A percentile compares a stretch with the other conserved stretches of the same genome.
Conservation (phyloP, 1,284 basidiomycete genomes). For the Sparassis latifolia region DNA sequence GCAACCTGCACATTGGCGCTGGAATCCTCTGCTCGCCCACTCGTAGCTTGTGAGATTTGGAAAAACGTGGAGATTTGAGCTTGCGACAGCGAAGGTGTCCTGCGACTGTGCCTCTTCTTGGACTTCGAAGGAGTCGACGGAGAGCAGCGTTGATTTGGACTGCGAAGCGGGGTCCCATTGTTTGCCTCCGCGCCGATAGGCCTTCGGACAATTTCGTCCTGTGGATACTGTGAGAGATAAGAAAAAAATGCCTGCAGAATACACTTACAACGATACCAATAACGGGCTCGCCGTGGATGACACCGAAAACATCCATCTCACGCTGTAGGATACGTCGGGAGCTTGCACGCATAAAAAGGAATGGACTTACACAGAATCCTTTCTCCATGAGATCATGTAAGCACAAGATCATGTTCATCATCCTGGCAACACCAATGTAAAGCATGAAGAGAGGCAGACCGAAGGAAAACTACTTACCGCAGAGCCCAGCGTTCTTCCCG, state of each 20-base stretch:
- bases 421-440: constrained; percentile 25
- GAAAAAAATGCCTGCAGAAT: background rate
- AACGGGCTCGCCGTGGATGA: constrained; percentile 50
- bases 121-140: constrained; percentile 18
- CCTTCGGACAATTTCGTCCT: constrained; percentile 47
- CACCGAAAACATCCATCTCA: constrained; percentile 69
- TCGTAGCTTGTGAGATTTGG: constrained; percentile 1
- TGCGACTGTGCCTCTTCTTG: constrained; percentile 19
- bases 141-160: constrained; percentile 12
- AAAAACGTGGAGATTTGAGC: constrained; percentile 20
- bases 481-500: constrained; percentile 71
- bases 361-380: constrained; percentile 39
- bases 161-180: background rate
- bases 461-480: constrained; percentile 30
- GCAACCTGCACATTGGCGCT: background rate
- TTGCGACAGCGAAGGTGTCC: constrained; percentile 13
- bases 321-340: constrained; percentile 33
- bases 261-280: constrained; percentile 58
- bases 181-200: constrained; percentile 9
- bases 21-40: background rate
- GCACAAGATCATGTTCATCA: constrained; percentile 58
- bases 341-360: background rate
- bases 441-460: background rate
- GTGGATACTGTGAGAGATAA: background rate
- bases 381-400: constrained; percentile 41